Evolutionary conservation across 2,329 filamentous ascomycete species (phyloP).

Genomic region (Colletotrichum sp.): DNA sequence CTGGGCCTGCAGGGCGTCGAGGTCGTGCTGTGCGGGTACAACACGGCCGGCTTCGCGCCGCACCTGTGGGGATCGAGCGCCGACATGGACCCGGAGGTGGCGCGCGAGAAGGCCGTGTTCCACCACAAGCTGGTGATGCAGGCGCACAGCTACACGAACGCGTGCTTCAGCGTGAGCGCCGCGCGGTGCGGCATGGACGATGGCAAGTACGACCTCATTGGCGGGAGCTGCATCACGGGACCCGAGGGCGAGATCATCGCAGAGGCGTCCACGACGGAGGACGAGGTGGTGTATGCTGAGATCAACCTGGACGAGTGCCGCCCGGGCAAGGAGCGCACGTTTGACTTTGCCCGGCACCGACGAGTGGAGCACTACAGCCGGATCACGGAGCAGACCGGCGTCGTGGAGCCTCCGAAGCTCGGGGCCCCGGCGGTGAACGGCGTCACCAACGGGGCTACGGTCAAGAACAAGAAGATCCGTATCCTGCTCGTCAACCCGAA

Average conservation of each 20-base stretch:
- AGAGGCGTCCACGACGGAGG: constrained; percentile 49
- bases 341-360: constrained; percentile 48
- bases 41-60: constrained; percentile 53
- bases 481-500: constrained; percentile 83
- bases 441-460: not conserved
- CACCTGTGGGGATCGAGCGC: constrained; percentile 39
- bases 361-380: constrained; percentile 46
- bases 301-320: constrained; percentile 52
- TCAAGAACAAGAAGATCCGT: constrained; percentile 3
- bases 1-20: constrained; percentile 50
- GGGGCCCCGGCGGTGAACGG: not conserved
- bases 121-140: constrained; percentile 58
- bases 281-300: constrained; percentile 55
- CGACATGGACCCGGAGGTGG: constrained; percentile 27
- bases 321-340: constrained; percentile 51
- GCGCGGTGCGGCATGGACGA: constrained; percentile 46
- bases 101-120: constrained; percentile 52
- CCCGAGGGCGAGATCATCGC: constrained; percentile 54
- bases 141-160: constrained; percentile 57
- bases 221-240: constrained; percentile 50
- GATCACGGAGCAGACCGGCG: constrained; percentile 43
- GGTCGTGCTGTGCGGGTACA: constrained; percentile 46
- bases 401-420: constrained; percentile 20
- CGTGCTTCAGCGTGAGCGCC: constrained; percentile 53
- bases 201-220: constrained; percentile 53